Percentiles rank a stretch among this genome's conserved stretches.
These are phyloP conservation scores for Lactarius akahatsu DNA, from an alignment of 768 basidiomycete genomes.

Conservation along the genomic window DNA sequence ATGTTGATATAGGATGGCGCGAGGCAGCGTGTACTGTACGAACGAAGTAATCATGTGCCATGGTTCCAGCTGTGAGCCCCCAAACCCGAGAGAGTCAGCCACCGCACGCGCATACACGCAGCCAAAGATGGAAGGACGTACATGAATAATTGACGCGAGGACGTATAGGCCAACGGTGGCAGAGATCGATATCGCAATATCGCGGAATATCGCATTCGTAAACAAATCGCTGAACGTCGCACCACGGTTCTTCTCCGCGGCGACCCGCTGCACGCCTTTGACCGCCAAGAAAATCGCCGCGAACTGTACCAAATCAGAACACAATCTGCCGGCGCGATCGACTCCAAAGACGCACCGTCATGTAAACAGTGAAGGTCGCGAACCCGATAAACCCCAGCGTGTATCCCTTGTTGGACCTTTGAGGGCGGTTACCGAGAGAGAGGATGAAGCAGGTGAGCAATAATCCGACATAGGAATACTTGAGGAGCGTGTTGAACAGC, in stretches of 20 bases:
- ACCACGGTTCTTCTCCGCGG: slow-evolving; percentile 43
- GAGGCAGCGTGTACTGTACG: no score
- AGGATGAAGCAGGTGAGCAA: slow-evolving; percentile 87
- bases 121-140: slow-evolving; percentile 44
- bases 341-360: slow-evolving; percentile 62
- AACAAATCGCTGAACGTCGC: slow-evolving; percentile 63
- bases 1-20: no score
- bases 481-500: slow-evolving; percentile 72
- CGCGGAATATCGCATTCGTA: slow-evolving; percentile 75
- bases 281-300: slow-evolving; percentile 81
- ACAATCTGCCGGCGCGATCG: slow-evolving; percentile 1
- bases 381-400: slow-evolving; percentile 85
- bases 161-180: slow-evolving; percentile 92
- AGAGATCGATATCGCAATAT: slow-evolving; percentile 80
- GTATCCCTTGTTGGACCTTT: slow-evolving; percentile 87
- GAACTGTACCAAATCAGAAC: slow-evolving; percentile 43
- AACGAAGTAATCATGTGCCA: no score
- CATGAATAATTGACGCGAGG: slow-evolving; percentile 78
- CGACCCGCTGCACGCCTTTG: slow-evolving; percentile 69
- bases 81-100: no score
- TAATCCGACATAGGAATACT: slow-evolving; percentile 86
- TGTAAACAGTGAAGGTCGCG: slow-evolving; percentile 89
- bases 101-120: no score
- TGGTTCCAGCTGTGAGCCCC: no score
- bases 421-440: slow-evolving; percentile 86